phyloP scores from a whole-genome alignment of 2,329 filamentous ascomycete species.

The Mollisia scopiformis region DNA sequence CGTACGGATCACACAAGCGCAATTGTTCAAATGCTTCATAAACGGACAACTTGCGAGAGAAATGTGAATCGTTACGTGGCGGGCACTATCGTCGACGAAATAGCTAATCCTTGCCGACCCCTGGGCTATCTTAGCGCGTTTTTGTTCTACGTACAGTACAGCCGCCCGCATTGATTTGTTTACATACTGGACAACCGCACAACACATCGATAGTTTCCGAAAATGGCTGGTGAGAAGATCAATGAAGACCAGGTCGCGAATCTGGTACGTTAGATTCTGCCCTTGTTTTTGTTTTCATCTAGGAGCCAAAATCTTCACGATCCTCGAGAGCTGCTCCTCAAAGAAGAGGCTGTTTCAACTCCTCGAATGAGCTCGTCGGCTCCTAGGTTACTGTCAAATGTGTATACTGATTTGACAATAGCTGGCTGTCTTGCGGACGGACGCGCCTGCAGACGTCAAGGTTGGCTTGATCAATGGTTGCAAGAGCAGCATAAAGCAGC shows the following conservation, averaged over 20 bases:
- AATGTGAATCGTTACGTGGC: too few species aligned
- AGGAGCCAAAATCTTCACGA: too few species aligned
- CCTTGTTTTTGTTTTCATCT: too few species aligned
- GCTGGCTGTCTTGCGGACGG: conserved; percentile 57
- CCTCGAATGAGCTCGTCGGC: too few species aligned
- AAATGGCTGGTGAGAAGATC: conserved; percentile 56
- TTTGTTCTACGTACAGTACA: conserved; percentile 5
- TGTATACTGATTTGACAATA: too few species aligned
- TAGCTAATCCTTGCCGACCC: too few species aligned
- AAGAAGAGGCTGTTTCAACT: too few species aligned
- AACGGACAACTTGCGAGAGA: background rate
- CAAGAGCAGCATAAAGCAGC: conserved; percentile 91
- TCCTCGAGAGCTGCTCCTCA: too few species aligned
- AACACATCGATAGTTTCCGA: conserved; percentile 7
- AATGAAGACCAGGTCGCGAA: conserved; percentile 61
- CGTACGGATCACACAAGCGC: background rate
- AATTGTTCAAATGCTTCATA: background rate
- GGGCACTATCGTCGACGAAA: too few species aligned
- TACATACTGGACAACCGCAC: too few species aligned
- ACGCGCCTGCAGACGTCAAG: conserved; percentile 71
- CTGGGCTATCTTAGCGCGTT: conserved; percentile 13
- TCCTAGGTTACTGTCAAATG: too few species aligned
- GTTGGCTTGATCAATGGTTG: conserved; percentile 71
- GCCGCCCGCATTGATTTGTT: conserved; percentile 14
- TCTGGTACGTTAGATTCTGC: too few species aligned